Conservation (phyloP, 805 yeast species). For the Monosporozyma servazzii region DNA sequence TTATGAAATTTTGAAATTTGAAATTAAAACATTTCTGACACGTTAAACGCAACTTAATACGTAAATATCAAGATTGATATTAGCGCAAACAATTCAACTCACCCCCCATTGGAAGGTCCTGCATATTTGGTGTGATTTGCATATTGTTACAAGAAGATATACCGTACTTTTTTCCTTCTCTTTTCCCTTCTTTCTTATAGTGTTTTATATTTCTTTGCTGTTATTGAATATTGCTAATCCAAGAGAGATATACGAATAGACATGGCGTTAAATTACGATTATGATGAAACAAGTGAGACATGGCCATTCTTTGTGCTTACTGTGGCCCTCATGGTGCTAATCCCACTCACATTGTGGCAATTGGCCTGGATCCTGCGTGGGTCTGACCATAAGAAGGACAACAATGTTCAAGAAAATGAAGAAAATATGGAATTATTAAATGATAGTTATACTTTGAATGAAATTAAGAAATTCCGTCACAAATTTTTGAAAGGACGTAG, state of each 20-base stretch:
- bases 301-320: constrained; percentile 90
- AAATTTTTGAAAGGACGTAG: constrained; percentile 11
- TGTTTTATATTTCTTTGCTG: neutral
- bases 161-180: neutral
- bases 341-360: constrained; percentile 49
- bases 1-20: neutral
- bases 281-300: constrained; percentile 83
- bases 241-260: neutral
- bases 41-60: neutral
- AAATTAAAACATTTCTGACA: neutral
- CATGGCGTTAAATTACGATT: constrained; percentile 35
- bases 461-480: constrained; percentile 17
- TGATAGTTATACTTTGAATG: constrained; percentile 14
- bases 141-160: neutral
- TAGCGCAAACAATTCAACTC: neutral
- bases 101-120: neutral
- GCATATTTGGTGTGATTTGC: neutral
- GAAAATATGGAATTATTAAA: constrained; percentile 12
- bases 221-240: neutral
- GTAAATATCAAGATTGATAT: no score
- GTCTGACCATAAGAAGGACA: constrained; percentile 11
- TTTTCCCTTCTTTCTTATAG: neutral
- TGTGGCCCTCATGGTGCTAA: constrained; percentile 50
- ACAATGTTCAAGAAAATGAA: constrained; percentile 4
- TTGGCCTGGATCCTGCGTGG: constrained; percentile 11